Evolutionary conservation across 129 eudicot genomes (phyloP).

Genomic region (Calendula officinalis): DNA sequence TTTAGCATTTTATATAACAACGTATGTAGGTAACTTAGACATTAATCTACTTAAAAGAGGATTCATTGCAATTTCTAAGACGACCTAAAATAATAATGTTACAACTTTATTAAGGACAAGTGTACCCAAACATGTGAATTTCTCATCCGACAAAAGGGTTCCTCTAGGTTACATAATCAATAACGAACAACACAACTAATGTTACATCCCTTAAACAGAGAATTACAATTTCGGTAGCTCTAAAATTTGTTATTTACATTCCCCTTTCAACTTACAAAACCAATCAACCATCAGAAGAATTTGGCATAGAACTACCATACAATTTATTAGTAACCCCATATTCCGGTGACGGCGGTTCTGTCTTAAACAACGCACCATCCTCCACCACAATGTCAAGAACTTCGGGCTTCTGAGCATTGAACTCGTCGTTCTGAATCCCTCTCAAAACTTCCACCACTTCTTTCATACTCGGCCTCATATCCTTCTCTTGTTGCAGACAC

Average conservation of each 20-base stretch:
- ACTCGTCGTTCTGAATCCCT: slow-evolving; percentile 47
- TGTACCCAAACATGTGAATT: slow-evolving; percentile 6
- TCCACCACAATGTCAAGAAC: slow-evolving; percentile 62
- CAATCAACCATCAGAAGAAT: slow-evolving; percentile 34
- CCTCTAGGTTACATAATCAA: neutral
- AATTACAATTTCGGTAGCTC: slow-evolving; percentile 15
- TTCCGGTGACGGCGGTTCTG: slow-evolving; percentile 58
- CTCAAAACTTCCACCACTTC: slow-evolving; percentile 62
- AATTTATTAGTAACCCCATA: slow-evolving; percentile 46
- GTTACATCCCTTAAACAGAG: slow-evolving; percentile 11
- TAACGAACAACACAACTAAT: neutral
- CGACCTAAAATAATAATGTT: neutral
- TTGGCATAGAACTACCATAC: slow-evolving; percentile 36
- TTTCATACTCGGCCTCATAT: slow-evolving; percentile 85
- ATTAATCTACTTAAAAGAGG: neutral
- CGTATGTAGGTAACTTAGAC: neutral
- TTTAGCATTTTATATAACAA: neutral
- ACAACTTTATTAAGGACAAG: slow-evolving; percentile 5
- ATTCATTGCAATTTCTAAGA: neutral
- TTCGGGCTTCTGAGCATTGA: slow-evolving; percentile 50
- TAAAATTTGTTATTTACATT: slow-evolving; percentile 33
- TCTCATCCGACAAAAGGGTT: slow-evolving; percentile 10
- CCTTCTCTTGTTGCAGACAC: slow-evolving; percentile 77
- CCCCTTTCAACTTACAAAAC: slow-evolving; percentile 17
- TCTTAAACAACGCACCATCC: slow-evolving; percentile 44